These are phyloP conservation scores for Biancaea sappan DNA, from an alignment of 306 rosid genomes.

Conservation along the genomic window DNA sequence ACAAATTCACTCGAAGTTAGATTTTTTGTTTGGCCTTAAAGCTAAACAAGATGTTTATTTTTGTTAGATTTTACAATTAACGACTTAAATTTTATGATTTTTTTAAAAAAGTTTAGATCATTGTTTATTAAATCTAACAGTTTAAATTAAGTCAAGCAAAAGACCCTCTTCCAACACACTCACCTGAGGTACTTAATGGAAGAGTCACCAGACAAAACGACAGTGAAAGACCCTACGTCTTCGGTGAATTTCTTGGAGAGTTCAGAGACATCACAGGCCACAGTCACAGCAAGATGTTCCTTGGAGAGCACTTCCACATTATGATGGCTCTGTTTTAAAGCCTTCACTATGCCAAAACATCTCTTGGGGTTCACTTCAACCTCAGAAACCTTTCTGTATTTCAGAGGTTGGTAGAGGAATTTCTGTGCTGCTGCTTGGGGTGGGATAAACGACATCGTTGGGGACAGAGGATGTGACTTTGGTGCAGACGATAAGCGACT, in stretches of 20 bases:
- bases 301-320: constrained; percentile 55
- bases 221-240: constrained; percentile 59
- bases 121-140: no score
- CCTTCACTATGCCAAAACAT: constrained; percentile 18
- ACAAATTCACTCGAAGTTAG: no score
- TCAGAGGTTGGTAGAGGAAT: not conserved
- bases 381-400: not conserved
- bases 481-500: not conserved
- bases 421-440: not conserved
- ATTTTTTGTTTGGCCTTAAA: no score
- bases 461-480: not conserved
- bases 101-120: no score
- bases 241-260: constrained; percentile 51
- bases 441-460: not conserved
- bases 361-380: not conserved
- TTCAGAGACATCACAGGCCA: constrained; percentile 60
- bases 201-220: constrained; percentile 70
- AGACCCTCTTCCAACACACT: no score
- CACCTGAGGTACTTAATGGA: constrained; percentile 59
- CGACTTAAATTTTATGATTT: no score
- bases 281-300: constrained; percentile 54
- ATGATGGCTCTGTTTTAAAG: constrained; percentile 33
- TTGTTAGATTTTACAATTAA: no score
- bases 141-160: no score
- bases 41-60: no score